Conservation (phyloP, 169 alveolate genomes). For the Babesia sp. region DNA sequence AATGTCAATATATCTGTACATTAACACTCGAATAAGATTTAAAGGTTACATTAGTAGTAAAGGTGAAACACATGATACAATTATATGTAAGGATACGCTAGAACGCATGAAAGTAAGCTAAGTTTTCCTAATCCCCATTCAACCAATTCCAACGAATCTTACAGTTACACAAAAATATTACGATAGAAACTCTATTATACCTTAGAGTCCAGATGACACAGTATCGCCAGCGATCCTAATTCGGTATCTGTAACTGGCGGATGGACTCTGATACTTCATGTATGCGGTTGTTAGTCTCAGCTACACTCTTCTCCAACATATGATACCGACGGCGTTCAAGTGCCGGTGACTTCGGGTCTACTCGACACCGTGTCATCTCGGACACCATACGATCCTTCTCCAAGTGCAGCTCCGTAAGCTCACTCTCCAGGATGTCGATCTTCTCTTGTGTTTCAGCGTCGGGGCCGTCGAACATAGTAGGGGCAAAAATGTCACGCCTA, state of each 20-base stretch:
- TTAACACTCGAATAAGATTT: too few species aligned
- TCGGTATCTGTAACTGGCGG: conserved; percentile 31
- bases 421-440: conserved; percentile 52
- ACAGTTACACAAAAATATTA: too few species aligned
- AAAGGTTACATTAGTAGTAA: too few species aligned
- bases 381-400: conserved; percentile 65
- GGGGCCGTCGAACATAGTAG: conserved; percentile 68
- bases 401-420: conserved; percentile 53
- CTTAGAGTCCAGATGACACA: too few species aligned
- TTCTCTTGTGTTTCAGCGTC: conserved; percentile 51
- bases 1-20: too few species aligned
- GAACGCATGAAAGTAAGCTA: too few species aligned
- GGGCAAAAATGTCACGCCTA: conserved; percentile 53
- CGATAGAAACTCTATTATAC: too few species aligned
- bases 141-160: too few species aligned
- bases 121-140: too few species aligned
- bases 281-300: conserved; percentile 28
- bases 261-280: conserved; percentile 43
- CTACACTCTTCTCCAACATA: conserved; percentile 30
- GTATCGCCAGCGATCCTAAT: too few species aligned
- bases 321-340: conserved; percentile 45
- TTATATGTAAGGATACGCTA: too few species aligned
- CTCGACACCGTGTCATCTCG: conserved; percentile 61
- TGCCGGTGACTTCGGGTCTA: conserved; percentile 61
- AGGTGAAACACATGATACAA: too few species aligned